Conservation (phyloP, 257 asterid species). For the Fraxinus anomala region DNA sequence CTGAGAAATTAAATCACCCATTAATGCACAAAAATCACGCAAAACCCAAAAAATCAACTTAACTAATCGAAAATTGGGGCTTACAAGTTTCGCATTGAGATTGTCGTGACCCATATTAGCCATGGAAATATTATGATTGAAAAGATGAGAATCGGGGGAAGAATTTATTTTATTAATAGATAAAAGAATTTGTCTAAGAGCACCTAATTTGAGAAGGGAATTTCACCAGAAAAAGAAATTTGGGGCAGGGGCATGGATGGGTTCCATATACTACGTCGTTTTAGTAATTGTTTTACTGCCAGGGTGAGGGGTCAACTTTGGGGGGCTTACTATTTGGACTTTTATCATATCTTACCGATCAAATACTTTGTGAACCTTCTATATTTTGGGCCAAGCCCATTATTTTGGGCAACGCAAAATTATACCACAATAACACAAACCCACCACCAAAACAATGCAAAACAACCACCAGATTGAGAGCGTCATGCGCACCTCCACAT, state of each 20-base stretch:
- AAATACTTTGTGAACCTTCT: neutral
- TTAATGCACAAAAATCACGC: neutral
- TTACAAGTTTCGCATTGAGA: slow-evolving; percentile 83
- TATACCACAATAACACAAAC: too few relatives aligned
- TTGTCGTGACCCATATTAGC: slow-evolving; percentile 61
- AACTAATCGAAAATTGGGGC: slow-evolving; percentile 21
- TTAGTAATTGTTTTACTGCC: neutral
- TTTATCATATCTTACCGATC: neutral
- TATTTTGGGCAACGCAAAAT: too few relatives aligned
- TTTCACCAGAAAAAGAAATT: neutral
- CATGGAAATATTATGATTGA: slow-evolving; percentile 26
- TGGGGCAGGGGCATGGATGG: neutral
- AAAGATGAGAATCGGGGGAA: neutral
- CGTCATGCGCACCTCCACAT: too few relatives aligned
- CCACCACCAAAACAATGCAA: too few relatives aligned
- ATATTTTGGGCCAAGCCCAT: neutral
- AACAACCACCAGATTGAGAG: too few relatives aligned
- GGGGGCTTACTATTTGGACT: neutral
- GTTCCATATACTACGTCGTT: neutral
- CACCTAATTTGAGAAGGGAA: neutral
- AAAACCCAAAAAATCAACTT: slow-evolving; percentile 11
- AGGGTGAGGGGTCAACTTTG: neutral
- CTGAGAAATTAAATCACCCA: slow-evolving; percentile 38
- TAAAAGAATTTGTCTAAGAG: neutral
- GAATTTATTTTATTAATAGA: neutral